These are phyloP conservation scores for Sodiomyces alkalinus DNA, from an alignment of 2,329 filamentous ascomycete species.

Conservation along the genomic window DNA sequence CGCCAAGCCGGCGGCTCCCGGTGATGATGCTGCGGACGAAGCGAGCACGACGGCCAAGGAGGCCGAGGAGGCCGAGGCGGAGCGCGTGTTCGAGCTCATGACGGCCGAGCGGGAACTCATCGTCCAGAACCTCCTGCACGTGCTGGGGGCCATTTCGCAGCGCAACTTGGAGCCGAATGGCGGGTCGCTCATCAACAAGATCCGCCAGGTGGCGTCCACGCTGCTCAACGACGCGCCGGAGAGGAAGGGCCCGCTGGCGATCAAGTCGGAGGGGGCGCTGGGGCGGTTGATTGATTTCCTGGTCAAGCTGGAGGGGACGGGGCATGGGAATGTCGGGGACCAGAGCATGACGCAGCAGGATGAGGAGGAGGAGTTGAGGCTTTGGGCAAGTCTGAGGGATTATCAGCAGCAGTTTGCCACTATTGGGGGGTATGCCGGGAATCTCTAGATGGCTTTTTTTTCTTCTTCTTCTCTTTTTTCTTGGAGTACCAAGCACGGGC, in stretches of 20 bases:
- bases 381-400: constrained; percentile 68
- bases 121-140: constrained; percentile 60
- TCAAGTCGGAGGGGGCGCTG: constrained; percentile 55
- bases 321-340: constrained; percentile 14
- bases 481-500: no score
- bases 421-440: constrained; percentile 37
- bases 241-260: constrained; percentile 33
- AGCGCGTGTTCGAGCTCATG: constrained; percentile 47
- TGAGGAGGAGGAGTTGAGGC: constrained; percentile 60
- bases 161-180: constrained; percentile 68
- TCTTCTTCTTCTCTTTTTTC: no score
- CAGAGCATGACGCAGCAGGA: constrained; percentile 35
- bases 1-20: no score
- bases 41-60: constrained; percentile 19
- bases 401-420: constrained; percentile 61
- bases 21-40: constrained; percentile 17
- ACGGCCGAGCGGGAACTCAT: constrained; percentile 65
- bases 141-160: constrained; percentile 65
- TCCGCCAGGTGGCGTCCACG: constrained; percentile 70
- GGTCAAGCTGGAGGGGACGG: constrained; percentile 55
- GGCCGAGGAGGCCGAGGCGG: constrained; percentile 26
- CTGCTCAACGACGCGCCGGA: constrained; percentile 46
- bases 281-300: constrained; percentile 60
- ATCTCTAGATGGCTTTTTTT: constrained; percentile 1
- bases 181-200: constrained; percentile 60